phyloP scores from a whole-genome alignment of 495 filamentous ascomycete genomes.

The Neurospora sp. region DNA sequence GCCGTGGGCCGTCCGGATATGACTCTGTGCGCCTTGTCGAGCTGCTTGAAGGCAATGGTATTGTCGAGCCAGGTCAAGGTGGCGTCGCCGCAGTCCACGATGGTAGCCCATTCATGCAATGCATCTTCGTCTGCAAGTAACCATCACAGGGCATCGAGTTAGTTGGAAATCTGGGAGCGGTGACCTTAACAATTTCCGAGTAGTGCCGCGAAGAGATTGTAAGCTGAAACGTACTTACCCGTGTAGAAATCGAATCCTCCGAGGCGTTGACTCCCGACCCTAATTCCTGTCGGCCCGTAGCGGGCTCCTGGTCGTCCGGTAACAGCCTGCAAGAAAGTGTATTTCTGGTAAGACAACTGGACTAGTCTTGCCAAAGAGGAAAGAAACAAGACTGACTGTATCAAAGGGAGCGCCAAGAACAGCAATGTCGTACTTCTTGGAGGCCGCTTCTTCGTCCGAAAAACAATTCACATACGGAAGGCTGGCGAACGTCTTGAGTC shows the following conservation, averaged over 20 bases:
- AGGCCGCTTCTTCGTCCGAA: constrained; percentile 47
- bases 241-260: constrained; percentile 24
- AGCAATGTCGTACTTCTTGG: constrained; percentile 63
- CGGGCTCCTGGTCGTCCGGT: constrained; percentile 58
- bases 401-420: constrained; percentile 59
- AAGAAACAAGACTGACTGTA: constrained; percentile 20
- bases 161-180: background rate
- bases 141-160: background rate
- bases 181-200: background rate
- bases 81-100: constrained; percentile 72
- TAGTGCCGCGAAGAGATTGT: background rate
- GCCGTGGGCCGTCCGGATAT: constrained; percentile 27
- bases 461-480: constrained; percentile 73
- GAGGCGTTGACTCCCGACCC: constrained; percentile 47
- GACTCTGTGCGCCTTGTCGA: constrained; percentile 50
- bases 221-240: constrained; percentile 10
- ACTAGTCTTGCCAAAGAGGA: background rate
- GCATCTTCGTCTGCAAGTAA: background rate
- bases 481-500: constrained; percentile 68
- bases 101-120: constrained; percentile 9
- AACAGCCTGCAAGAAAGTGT: background rate
- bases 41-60: constrained; percentile 61
- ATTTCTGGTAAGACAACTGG: background rate
- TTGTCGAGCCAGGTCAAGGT: constrained; percentile 62
- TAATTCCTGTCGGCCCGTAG: constrained; percentile 73